Evolutionary conservation across 2,329 filamentous ascomycete genomes (phyloP).

Genomic region (Xylaria sp.): DNA sequence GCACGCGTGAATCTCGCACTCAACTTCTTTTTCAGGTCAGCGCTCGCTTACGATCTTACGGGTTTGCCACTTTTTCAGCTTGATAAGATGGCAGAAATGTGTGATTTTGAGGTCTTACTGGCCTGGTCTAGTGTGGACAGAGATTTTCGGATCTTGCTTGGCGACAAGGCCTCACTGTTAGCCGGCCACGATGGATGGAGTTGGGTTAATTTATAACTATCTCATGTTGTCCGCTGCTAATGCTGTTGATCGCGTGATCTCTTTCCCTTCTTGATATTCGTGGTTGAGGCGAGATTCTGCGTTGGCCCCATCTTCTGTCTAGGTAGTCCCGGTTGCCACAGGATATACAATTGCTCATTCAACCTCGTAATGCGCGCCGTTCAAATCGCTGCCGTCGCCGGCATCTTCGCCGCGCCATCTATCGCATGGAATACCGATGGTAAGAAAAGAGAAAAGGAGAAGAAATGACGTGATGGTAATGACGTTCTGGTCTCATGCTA

Average conservation of each 20-base stretch:
- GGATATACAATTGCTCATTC: not conserved
- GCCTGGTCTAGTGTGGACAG: constrained; percentile 2
- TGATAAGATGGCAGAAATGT: constrained; percentile 23
- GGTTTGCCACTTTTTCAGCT: constrained; percentile 16
- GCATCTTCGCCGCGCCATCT: constrained; percentile 33
- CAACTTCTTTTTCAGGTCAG: constrained; percentile 34
- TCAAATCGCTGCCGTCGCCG: constrained; percentile 31
- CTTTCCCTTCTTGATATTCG: not conserved
- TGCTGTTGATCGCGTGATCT: constrained; percentile 22
- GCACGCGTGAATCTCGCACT: not conserved
- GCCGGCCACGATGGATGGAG: constrained; percentile 1
- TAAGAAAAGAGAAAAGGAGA: constrained; percentile 16
- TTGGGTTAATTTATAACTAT: constrained; percentile 11
- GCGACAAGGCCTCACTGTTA: constrained; percentile 23
- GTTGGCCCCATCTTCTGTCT: not conserved
- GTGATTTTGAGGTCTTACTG: not conserved
- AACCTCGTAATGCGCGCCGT: constrained; percentile 34
- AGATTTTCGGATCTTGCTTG: constrained; percentile 2
- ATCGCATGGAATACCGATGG: constrained; percentile 42
- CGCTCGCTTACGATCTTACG: constrained; percentile 5
- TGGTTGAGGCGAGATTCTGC: not conserved
- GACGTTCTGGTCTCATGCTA: not conserved
- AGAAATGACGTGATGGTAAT: not conserved
- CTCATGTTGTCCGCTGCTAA: not conserved
- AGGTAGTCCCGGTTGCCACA: not conserved